A percentile compares a stretch with the other conserved stretches of the same genome.
These are phyloP conservation scores for Lablab purpureus DNA, from an alignment of 306 rosid genomes.

Conservation along the genomic window DNA sequence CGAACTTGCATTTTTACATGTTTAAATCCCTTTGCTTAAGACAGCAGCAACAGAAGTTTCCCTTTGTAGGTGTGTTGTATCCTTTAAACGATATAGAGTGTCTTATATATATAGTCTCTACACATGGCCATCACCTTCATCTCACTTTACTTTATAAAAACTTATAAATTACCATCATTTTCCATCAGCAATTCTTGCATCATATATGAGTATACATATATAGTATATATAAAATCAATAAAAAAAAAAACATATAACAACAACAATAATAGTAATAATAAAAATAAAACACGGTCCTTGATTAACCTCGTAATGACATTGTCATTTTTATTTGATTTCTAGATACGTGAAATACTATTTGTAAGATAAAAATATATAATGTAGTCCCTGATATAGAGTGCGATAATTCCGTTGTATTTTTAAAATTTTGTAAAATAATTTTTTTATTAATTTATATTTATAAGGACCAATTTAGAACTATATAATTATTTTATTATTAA, in stretches of 20 bases:
- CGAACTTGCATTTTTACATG: not conserved
- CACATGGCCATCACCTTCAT: constrained; percentile 45
- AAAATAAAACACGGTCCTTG: not conserved
- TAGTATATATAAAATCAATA: not conserved
- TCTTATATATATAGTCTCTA: constrained; percentile 23
- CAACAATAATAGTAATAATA: too few relatives aligned
- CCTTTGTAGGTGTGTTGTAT: not conserved
- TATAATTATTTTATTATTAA: too few relatives aligned
- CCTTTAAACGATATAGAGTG: constrained; percentile 26
- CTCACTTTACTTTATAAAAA: constrained; percentile 2
- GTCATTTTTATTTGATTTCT: too few relatives aligned
- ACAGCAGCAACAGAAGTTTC: constrained; percentile 41
- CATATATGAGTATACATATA: not conserved
- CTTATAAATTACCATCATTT: not conserved
- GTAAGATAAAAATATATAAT: too few relatives aligned
- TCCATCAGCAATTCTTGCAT: not conserved
- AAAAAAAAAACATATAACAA: too few relatives aligned
- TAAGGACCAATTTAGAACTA: too few relatives aligned
- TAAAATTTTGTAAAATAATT: too few relatives aligned
- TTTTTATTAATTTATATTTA: too few relatives aligned
- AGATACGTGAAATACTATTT: too few relatives aligned
- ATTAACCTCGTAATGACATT: too few relatives aligned
- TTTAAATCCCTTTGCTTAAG: constrained; percentile 46
- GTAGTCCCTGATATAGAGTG: too few relatives aligned
- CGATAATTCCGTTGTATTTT: too few relatives aligned